Conservation (phyloP, 116 monocot species). For the Thalassia testudinum region DNA sequence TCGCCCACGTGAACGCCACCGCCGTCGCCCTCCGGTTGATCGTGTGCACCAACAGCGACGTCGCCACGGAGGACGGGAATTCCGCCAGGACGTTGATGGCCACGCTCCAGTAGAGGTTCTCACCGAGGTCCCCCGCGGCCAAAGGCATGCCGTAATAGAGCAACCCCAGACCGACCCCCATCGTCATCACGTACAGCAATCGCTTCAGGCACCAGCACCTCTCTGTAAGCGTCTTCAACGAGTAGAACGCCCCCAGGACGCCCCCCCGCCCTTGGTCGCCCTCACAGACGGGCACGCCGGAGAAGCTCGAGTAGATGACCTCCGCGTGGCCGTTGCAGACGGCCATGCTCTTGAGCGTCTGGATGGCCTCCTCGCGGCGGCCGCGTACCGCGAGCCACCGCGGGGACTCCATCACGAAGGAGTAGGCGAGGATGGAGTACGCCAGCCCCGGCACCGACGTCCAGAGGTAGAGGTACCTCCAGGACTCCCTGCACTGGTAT, state of each 20-base stretch:
- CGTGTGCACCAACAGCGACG: slow-evolving; percentile 18
- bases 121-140: slow-evolving; percentile 28
- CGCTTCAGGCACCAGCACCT: slow-evolving; percentile 43
- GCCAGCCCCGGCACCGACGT: slow-evolving; percentile 33
- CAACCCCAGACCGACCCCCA: slow-evolving; percentile 46
- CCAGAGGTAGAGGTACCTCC: slow-evolving; percentile 52
- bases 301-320: slow-evolving; percentile 29
- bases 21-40: slow-evolving; percentile 19
- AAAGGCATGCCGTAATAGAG: slow-evolving; percentile 86
- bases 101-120: slow-evolving; percentile 47
- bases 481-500: slow-evolving; percentile 22
- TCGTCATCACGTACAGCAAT: slow-evolving; percentile 36
- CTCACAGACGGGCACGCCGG: slow-evolving; percentile 8
- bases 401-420: slow-evolving; percentile 39
- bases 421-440: slow-evolving; percentile 30
- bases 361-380: slow-evolving; percentile 39
- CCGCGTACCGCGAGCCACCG: slow-evolving; percentile 66
- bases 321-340: slow-evolving; percentile 7
- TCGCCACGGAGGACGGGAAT: slow-evolving; percentile 33
- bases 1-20: slow-evolving; percentile 13
- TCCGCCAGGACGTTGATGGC: slow-evolving; percentile 44
- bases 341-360: slow-evolving; percentile 23
- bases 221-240: slow-evolving; percentile 26
- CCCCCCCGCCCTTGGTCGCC: background rate
- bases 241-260: slow-evolving; percentile 17